Conservation (phyloP, 2,329 filamentous ascomycete genomes). For the Botrytis deweyae region DNA sequence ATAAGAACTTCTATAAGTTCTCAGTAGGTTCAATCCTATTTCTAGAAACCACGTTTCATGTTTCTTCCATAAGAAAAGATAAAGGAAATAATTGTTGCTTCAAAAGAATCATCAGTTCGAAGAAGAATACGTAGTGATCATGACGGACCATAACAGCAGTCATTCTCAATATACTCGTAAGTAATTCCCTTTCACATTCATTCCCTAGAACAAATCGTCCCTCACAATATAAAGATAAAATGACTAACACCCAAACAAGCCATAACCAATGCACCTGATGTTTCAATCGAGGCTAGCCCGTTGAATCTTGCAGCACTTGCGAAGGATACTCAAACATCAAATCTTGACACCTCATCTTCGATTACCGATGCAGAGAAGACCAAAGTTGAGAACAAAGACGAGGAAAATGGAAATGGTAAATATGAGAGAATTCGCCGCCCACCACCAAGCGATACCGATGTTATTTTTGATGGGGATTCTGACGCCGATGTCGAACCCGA, state of each 20-base stretch:
- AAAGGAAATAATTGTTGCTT: neutral
- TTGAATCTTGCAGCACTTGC: neutral
- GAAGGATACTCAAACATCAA: neutral
- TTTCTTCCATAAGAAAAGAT: neutral
- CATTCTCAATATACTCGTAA: neutral
- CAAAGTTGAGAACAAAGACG: neutral
- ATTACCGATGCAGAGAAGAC: neutral
- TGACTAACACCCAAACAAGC: neutral
- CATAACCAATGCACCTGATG: neutral
- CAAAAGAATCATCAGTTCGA: neutral
- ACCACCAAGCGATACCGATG: neutral
- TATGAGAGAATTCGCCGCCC: neutral
- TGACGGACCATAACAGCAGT: neutral
- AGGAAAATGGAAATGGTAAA: neutral
- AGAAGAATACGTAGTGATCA: neutral
- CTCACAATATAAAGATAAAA: accelerated
- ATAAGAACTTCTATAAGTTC: neutral
- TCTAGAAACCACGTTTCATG: neutral
- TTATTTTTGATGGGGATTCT: neutral
- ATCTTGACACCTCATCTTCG: neutral
- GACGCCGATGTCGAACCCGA: neutral
- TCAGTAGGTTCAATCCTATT: neutral
- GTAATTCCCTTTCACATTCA: neutral
- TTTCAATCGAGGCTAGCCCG: accelerated
- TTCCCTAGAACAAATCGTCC: neutral